Base-by-base conservation (phyloP, 805 yeast species). In the Wickerhamiella siamensis region DNA sequence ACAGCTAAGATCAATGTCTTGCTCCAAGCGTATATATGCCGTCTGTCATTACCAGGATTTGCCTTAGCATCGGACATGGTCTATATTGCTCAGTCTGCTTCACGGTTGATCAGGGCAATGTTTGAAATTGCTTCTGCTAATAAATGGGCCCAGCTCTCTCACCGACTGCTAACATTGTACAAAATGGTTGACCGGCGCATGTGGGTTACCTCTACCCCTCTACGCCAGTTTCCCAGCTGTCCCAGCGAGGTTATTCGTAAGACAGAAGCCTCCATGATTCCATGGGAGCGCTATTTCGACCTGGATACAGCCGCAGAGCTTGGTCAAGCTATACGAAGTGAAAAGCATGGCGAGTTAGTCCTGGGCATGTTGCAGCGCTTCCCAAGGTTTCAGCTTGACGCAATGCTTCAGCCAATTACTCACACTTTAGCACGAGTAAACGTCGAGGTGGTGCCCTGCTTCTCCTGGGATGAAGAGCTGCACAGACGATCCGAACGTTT, bases 51-150 rank as follows among this genome's bases (percentile, higher is more conserved):
- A 15, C 91, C 81, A 1, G 97, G 97, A 0, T 83, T 83, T 63
- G 95, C 96, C 0, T 61, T 93, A 46, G 75, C 80, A 70, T 76
- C 95, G 0, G 99, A 91, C 63, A 84, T 87, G 95, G 69, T 83
- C 3, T 91, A 83, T 56, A 75, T 91, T 33, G 81, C 91, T 0
- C 97, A 91, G 59, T 83, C 93, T 33, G 96, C 95, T 1, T 88
- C 93, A 3, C 71, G 99, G 55, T 60, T 91, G 31, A 65, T 87
- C 43, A 64, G 96, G 43, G 96, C 97, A 0, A 71, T 93, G 47
- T 76, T 72, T 56, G 95, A 88, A 54, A 73, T 91, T 27, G 72
- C 82, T 8, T 50, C 82, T 36, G 66, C 69, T 41, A 81, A 77
- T 49, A 69, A 71, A 9, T 86, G 94, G 93, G 69, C 95, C 0